Conservation (phyloP, 345 rosid genomes). For the Lepidium didymum region DNA sequence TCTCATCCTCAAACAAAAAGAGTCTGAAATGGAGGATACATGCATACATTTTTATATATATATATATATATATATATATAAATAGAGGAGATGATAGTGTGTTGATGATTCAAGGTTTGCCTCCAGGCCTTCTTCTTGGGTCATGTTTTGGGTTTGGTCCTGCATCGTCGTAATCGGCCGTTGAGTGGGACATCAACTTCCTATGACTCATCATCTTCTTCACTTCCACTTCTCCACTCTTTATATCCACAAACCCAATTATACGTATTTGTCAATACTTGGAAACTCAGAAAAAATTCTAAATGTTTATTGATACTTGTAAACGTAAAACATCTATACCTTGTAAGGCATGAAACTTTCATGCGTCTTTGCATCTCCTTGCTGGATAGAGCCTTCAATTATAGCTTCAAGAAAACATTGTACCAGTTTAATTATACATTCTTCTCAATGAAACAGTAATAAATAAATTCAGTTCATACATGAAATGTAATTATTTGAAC, state of each 20-base stretch:
- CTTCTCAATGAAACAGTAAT: too few species aligned
- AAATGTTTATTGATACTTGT: background rate
- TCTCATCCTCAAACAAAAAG: slow-evolving; percentile 28
- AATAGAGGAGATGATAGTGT: background rate
- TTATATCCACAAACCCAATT: background rate
- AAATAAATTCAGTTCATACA: too few species aligned
- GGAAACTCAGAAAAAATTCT: background rate
- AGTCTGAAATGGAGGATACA: slow-evolving; percentile 11
- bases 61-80: background rate
- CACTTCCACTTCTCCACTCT: slow-evolving; percentile 6
- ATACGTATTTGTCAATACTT: background rate
- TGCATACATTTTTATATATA: background rate
- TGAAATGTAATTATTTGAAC: too few species aligned
- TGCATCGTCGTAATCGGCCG: slow-evolving; percentile 51
- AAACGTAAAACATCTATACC: slow-evolving; percentile 1
- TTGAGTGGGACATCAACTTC: slow-evolving; percentile 47
- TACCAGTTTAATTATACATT: too few species aligned
- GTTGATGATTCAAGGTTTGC: slow-evolving; percentile 24
- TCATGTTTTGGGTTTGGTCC: slow-evolving; percentile 63
- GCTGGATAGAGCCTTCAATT: slow-evolving; percentile 35
- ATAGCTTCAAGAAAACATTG: slow-evolving; percentile 17
- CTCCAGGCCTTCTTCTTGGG: slow-evolving; percentile 44
- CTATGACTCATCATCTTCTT: slow-evolving; percentile 26
- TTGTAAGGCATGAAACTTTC: slow-evolving; percentile 22
- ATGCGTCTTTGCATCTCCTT: slow-evolving; percentile 18